phyloP scores from a whole-genome alignment of 768 basidiomycete genomes.

The Serendipita vermifera region DNA sequence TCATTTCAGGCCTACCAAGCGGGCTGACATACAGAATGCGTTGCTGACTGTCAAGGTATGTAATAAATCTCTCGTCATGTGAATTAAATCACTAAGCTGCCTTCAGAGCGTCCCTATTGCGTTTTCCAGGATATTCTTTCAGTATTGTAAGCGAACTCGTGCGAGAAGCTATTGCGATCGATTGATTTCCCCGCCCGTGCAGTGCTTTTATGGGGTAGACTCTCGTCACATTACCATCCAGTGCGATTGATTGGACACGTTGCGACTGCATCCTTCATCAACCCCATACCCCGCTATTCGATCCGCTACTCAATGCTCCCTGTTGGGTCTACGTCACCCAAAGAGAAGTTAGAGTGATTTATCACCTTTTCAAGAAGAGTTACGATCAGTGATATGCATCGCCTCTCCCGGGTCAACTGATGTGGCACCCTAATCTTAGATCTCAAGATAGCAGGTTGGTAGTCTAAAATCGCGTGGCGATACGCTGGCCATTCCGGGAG shows the following conservation, averaged over 20 bases:
- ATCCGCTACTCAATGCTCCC: constrained; percentile 19
- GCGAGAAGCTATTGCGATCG: not conserved
- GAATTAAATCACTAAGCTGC: not conserved
- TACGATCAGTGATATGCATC: too few relatives aligned
- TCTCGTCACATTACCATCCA: constrained; percentile 20
- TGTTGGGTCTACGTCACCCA: not conserved
- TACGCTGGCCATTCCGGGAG: too few relatives aligned
- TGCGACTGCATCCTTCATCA: constrained; percentile 17
- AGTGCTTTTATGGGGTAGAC: constrained; percentile 20
- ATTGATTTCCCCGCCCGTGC: not conserved
- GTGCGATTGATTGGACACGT: constrained; percentile 17
- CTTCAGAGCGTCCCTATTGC: constrained; percentile 18
- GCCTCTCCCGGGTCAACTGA: too few relatives aligned
- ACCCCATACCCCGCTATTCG: constrained; percentile 19
- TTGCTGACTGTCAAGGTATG: constrained; percentile 8
- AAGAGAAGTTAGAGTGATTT: too few relatives aligned
- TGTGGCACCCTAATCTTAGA: too few relatives aligned
- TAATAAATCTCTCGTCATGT: constrained; percentile 9
- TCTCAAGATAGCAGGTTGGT: too few relatives aligned
- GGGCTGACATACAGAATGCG: not conserved
- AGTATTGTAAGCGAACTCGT: constrained; percentile 18
- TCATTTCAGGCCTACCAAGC: not conserved
- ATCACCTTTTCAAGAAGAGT: too few relatives aligned
- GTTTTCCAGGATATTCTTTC: constrained; percentile 20
- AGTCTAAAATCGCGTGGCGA: too few relatives aligned